Conservation (phyloP, 2,329 filamentous ascomycete genomes). For the Blastomyces percursus region DNA sequence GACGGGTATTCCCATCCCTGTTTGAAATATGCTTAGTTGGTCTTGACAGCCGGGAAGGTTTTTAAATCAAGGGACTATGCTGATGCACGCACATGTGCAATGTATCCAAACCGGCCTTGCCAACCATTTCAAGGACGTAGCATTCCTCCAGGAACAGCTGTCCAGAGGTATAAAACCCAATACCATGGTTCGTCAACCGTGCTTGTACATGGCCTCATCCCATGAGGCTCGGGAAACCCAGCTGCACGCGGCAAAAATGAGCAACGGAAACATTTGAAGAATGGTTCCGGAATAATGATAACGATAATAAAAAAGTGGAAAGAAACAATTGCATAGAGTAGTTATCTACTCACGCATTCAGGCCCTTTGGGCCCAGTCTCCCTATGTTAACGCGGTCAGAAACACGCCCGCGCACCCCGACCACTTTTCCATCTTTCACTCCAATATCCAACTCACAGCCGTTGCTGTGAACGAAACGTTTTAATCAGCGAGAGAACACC, state of each 20-base stretch:
- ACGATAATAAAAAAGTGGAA: background rate
- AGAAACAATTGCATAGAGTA: background rate
- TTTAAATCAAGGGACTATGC: background rate
- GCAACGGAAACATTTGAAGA: background rate
- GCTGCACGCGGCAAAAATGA: conserved; percentile 12
- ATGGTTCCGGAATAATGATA: background rate
- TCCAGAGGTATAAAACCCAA: conserved; percentile 31
- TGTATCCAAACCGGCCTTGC: conserved; percentile 30
- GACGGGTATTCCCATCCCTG: conserved; percentile 32
- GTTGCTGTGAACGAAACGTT: conserved; percentile 17
- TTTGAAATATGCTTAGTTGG: background rate
- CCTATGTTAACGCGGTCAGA: conserved; percentile 29
- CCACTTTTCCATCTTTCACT: conserved; percentile 27
- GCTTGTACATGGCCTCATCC: conserved; percentile 30
- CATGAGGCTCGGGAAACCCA: conserved; percentile 24
- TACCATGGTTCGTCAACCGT: conserved; percentile 28
- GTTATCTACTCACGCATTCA: conserved; percentile 21
- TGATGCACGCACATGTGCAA: conserved; percentile 25
- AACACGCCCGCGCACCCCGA: conserved; percentile 28
- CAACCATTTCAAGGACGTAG: conserved; percentile 30
- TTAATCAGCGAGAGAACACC: background rate
- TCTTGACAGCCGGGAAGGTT: background rate
- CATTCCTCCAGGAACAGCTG: conserved; percentile 33
- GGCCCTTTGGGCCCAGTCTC: conserved; percentile 26
- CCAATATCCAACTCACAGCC: conserved; percentile 29